phyloP scores from a whole-genome alignment of 83 land plant species.

The Diphasiastrum complanatum region DNA sequence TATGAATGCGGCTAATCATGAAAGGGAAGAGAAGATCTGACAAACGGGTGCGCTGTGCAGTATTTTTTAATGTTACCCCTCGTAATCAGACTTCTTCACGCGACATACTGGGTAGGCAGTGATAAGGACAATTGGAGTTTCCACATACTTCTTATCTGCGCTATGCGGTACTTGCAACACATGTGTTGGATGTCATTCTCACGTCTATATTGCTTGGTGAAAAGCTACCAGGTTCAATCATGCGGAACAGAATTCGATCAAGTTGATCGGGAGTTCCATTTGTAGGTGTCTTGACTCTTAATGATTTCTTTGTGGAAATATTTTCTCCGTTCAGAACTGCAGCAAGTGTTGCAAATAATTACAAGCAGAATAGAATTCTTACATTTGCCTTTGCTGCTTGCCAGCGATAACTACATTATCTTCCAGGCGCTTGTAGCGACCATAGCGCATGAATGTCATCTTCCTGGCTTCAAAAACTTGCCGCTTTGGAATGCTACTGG shows the following conservation, averaged over 20 bases:
- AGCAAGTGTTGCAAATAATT: too few relatives aligned
- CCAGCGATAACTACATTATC: conserved; percentile 43
- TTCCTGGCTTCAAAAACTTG: conserved; percentile 17
- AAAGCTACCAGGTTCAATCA: conserved; percentile 14
- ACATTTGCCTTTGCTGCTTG: too few relatives aligned
- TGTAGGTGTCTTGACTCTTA: conserved; percentile 15
- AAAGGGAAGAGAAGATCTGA: too few relatives aligned
- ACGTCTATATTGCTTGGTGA: conserved; percentile 19
- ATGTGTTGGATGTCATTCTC: conserved; percentile 23
- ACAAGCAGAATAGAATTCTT: neutral
- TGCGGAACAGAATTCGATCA: conserved; percentile 26
- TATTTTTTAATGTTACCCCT: too few relatives aligned
- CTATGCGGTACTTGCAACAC: conserved; percentile 19
- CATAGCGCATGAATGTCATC: neutral
- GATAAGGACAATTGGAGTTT: conserved; percentile 18
- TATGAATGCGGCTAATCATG: too few relatives aligned
- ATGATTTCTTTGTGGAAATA: neutral
- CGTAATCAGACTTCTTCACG: too few relatives aligned
- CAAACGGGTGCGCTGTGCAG: too few relatives aligned
- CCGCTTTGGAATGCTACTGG: conserved; percentile 31
- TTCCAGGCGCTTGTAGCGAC: conserved; percentile 31
- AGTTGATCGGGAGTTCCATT: conserved; percentile 36
- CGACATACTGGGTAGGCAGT: too few relatives aligned
- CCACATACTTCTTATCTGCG: conserved; percentile 28
- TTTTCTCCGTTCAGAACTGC: neutral